Base-by-base conservation (phyloP, 306 rosid species). In the Sophora flavescens region DNA sequence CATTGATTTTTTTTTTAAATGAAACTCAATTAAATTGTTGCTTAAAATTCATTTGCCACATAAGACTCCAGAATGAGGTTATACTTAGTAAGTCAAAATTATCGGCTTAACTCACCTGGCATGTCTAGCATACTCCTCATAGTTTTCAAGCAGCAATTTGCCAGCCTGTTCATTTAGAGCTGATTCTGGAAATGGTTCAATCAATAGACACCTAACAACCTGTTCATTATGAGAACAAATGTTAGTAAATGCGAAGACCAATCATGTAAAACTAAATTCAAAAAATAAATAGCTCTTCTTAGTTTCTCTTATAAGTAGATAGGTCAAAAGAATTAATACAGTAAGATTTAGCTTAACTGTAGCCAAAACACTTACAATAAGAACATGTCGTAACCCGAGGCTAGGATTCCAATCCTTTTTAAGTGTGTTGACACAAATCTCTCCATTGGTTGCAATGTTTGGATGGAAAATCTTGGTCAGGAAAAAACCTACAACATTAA, bases 111-210 rank as follows among this genome's bases (percentile, higher is more conserved):
- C 92, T 83, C 65, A 92, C 99, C 97, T 89, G 82, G 99, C 99
- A 86, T 63, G 99, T 89, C 93, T 91, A 61, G 98, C 99, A 87
- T 96, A 96, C 86, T 89, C 97, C 68, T 96, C 98, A 62, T 96
- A 96, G 81, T 96, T 78, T 63, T 96, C 99, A 65, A 92, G 97
- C 59, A 96, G 85, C 91, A 96, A 71, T 82, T 96, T 96, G 65
- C 96, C 97, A 71, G 99, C 99, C 83, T 88, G 93, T 76, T 96
- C 99, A 85, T 96, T 96, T 86, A 96, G 85, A 22, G 99, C 97
- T 62, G 99, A 96, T 84, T 92, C 98, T 48, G 99, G 98, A 86
- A 92, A 92, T 32, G 99, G 99, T 80, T 96, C 99, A n/a, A 96
- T 96, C 92, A 96, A 88, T 50, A 96, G 77, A 86, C 99, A 96